These are phyloP conservation scores for Lolium multiflorum DNA, from an alignment of 176 grass and related monocot species.

Conservation along the genomic window DNA sequence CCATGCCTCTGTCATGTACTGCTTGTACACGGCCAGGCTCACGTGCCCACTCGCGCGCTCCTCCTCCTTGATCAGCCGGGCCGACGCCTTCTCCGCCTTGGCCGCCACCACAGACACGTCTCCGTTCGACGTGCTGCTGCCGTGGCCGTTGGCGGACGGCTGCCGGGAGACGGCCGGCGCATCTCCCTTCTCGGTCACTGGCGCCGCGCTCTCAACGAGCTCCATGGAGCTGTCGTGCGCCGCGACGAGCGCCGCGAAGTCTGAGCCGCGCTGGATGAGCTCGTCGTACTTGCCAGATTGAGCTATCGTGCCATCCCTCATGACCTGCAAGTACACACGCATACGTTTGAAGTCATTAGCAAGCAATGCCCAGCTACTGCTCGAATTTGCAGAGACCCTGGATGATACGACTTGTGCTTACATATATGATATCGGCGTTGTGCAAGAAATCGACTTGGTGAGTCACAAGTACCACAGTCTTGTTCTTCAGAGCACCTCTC, in stretches of 20 bases:
- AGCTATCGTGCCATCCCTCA: slow-evolving; percentile 80
- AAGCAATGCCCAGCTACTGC: neutral
- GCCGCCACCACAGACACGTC: slow-evolving; percentile 38
- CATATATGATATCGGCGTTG: slow-evolving; percentile 90
- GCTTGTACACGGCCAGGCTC: slow-evolving; percentile 70
- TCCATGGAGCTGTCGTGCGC: slow-evolving; percentile 98
- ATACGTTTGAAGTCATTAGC: neutral
- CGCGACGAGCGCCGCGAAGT: slow-evolving; percentile 81
- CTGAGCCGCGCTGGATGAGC: slow-evolving; percentile 55
- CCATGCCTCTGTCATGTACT: slow-evolving; percentile 89
- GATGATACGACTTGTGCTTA: slow-evolving; percentile 37
- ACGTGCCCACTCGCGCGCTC: slow-evolving; percentile 85
- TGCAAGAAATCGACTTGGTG: slow-evolving; percentile 99
- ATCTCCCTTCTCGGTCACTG: slow-evolving; percentile 24
- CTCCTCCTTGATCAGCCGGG: slow-evolving; percentile 87
- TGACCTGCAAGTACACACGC: slow-evolving; percentile 51
- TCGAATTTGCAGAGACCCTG: neutral
- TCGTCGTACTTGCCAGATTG: slow-evolving; percentile 87
- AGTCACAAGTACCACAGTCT: slow-evolving; percentile 90
- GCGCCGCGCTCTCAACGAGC: slow-evolving; percentile 72
- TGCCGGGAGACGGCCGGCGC: slow-evolving; percentile 45
- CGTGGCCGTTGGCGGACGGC: slow-evolving; percentile 17
- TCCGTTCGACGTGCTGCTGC: slow-evolving; percentile 16
- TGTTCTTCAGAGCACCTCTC: slow-evolving; percentile 76
- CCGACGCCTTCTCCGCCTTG: slow-evolving; percentile 69